These are phyloP conservation scores for Clavariopsis aquatica DNA, from an alignment of 495 filamentous ascomycete genomes.

Conservation along the genomic window DNA sequence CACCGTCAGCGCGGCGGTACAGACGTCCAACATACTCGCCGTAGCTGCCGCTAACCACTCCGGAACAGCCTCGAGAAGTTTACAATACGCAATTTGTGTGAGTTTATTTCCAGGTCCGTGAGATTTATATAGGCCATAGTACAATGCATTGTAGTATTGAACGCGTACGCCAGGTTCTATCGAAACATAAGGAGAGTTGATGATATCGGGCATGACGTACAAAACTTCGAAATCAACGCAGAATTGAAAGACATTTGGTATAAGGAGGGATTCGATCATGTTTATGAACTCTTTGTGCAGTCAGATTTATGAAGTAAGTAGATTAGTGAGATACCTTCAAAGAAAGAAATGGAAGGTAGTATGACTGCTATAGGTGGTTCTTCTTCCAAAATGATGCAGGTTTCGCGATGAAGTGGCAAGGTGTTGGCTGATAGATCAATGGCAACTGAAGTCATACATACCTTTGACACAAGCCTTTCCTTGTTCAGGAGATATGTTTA, in stretches of 20 bases:
- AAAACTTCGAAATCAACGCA: slow-evolving; percentile 9
- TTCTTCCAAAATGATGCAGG: no score
- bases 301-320: no score
- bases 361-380: no score
- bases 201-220: slow-evolving; percentile 5
- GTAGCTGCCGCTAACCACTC: slow-evolving; percentile 5
- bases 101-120: neutral
- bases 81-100: slow-evolving; percentile 10
- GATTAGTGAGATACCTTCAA: no score
- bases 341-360: no score
- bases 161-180: slow-evolving; percentile 16
- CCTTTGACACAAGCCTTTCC: slow-evolving; percentile 8
- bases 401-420: no score
- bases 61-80: slow-evolving; percentile 13
- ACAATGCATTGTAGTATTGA: slow-evolving; percentile 17
- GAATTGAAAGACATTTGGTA: neutral
- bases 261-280: slow-evolving; percentile 1
- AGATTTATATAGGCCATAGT: slow-evolving; percentile 12
- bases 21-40: slow-evolving; percentile 3
- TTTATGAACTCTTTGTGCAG: no score
- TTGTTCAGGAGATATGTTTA: slow-evolving; percentile 6
- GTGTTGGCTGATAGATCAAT: no score
- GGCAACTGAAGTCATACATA: no score
- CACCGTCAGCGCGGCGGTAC: slow-evolving; percentile 3
- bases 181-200: slow-evolving; percentile 19